Evolutionary conservation across 2,329 filamentous ascomycete genomes (phyloP).

Genomic region (Trichoderma citrinoviride): DNA sequence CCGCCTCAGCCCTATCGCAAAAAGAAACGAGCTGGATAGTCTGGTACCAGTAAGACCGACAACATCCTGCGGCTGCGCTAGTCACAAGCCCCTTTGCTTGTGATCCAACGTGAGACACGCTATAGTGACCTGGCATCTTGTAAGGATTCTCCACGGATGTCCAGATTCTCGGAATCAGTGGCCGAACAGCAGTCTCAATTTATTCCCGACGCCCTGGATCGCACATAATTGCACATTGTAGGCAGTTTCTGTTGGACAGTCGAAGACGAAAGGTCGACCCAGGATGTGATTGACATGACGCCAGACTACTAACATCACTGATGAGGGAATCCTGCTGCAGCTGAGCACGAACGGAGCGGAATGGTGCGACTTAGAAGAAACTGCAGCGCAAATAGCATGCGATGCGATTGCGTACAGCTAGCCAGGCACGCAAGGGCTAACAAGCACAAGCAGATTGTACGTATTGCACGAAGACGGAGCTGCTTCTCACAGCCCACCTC

Average conservation of each 20-base stretch:
- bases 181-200: background rate
- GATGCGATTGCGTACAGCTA: no score
- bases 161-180: background rate
- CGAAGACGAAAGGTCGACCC: background rate
- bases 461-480: background rate
- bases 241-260: background rate
- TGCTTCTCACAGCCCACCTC: background rate
- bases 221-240: background rate
- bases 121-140: background rate
- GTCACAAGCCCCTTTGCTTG: background rate
- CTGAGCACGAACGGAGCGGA: no score
- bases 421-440: background rate
- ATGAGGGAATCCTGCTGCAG: no score
- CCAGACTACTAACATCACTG: background rate
- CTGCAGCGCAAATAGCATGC: no score
- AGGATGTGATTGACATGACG: background rate
- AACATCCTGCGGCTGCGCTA: background rate
- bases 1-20: slow-evolving; percentile 4
- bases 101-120: slow-evolving; percentile 9
- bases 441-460: background rate
- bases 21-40: background rate
- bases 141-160: background rate
- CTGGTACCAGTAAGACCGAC: background rate
- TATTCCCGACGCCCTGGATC: background rate
- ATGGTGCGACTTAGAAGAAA: no score